phyloP scores from a whole-genome alignment of 148 eudicot genomes.

The Mesembryanthemum crystallinum region DNA sequence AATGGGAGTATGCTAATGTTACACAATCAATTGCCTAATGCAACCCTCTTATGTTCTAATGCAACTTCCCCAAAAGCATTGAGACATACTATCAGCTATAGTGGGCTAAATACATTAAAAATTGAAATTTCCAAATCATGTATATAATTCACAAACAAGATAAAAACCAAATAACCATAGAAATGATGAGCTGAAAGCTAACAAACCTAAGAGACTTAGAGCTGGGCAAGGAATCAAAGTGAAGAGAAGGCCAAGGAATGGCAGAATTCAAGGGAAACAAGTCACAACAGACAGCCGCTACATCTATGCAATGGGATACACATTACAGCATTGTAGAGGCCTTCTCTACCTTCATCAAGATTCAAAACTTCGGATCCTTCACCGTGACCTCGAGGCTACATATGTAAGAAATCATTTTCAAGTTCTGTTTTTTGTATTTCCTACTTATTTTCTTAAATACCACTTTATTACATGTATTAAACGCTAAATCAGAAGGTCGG shows the following conservation, averaged over 20 bases:
- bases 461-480: too few relatives aligned
- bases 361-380: conserved; percentile 30
- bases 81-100: too few relatives aligned
- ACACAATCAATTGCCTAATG: too few relatives aligned
- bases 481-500: background rate
- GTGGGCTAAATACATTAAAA: too few relatives aligned
- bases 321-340: conserved; percentile 36
- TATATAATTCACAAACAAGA: background rate
- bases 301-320: conserved; percentile 32
- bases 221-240: background rate
- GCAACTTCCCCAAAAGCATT: too few relatives aligned
- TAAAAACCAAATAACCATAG: background rate
- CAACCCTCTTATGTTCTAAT: too few relatives aligned
- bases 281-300: conserved; percentile 13
- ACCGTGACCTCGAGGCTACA: conserved; percentile 36
- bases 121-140: too few relatives aligned
- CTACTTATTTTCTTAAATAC: too few relatives aligned
- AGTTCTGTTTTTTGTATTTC: too few relatives aligned
- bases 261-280: background rate
- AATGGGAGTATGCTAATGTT: too few relatives aligned
- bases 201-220: conserved; percentile 22
- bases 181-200: background rate
- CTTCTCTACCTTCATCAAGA: conserved; percentile 38
- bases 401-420: too few relatives aligned
- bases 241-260: conserved; percentile 1